These are phyloP conservation scores for Claviceps citrina DNA, from an alignment of 2,329 filamentous ascomycete species.

Conservation along the genomic window DNA sequence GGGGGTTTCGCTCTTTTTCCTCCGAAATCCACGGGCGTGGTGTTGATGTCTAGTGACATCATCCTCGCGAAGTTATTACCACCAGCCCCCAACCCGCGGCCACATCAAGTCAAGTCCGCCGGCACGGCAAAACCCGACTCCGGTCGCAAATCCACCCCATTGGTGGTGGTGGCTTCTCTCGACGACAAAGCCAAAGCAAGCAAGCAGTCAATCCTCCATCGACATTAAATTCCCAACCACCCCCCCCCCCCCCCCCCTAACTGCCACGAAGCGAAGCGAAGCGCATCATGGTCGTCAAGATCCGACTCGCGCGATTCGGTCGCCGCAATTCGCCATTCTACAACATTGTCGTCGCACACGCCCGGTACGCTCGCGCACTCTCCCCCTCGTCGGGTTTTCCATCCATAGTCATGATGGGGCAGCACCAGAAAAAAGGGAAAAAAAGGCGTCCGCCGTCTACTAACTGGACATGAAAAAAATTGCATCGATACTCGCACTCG, in stretches of 20 bases:
- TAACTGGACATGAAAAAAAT: background rate
- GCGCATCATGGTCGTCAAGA: slow-evolving; percentile 68
- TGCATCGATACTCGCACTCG: too few species aligned
- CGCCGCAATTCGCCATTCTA: slow-evolving; percentile 80
- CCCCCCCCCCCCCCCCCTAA: slow-evolving; percentile 1
- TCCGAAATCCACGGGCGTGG: background rate
- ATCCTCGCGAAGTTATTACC: background rate
- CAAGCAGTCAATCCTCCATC: too few species aligned
- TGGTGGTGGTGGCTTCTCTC: too few species aligned
- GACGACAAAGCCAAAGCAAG: background rate
- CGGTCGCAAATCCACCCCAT: slow-evolving; percentile 14
- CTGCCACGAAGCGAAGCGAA: too few species aligned
- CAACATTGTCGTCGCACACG: slow-evolving; percentile 93
- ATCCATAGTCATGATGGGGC: too few species aligned
- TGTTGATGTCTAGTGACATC: background rate
- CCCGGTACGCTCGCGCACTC: slow-evolving; percentile 41
- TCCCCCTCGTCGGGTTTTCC: too few species aligned
- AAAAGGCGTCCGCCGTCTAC: background rate
- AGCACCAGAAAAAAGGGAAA: background rate
- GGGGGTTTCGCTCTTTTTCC: too few species aligned
- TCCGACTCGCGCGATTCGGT: slow-evolving; percentile 87
- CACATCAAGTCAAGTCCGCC: too few species aligned
- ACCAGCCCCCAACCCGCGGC: too few species aligned
- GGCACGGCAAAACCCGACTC: slow-evolving; percentile 23
- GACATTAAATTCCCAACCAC: too few species aligned